Base-by-base conservation (phyloP, 768 basidiomycete species). In the Cubamyces sp. region DNA sequence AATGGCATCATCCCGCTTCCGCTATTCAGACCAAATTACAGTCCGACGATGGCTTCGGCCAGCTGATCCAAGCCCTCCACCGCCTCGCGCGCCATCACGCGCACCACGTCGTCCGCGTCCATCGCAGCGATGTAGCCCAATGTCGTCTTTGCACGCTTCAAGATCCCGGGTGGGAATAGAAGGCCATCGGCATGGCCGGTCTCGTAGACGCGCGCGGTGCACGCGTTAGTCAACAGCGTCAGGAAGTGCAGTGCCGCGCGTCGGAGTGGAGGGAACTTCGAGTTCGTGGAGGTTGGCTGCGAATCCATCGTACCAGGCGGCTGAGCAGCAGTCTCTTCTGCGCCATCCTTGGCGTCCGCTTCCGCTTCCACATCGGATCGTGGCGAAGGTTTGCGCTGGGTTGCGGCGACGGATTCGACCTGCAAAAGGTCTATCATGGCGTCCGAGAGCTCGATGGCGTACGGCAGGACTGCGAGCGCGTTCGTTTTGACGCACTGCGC, bases 171-270 rank as follows among this genome's bases (percentile, higher is more conserved):
- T 0, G 82, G 73, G 56, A 82, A 76, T 52, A 73, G 64, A 12
- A 73, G 62, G 19, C 45, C 65, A 5, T 53, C 57, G 18, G 64
- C 64, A 7, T 67, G 63, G 5, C 70, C 69, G 1, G 74, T 72
- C 18, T 86, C 82, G 61, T 89, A 84, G 12, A 80, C 69, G 9
- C 81, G 76, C n/a, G 74, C 74, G 0, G 80, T 85, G 18, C 80
- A 78, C 43, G 87, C 82, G n/a, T 82, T 81, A n/a, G 94, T 73
- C 34, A 94, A 77, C 9, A 88, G 70, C 0, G 86, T 79, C 45
- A 96, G 78, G 71, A 97, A 89, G 67, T 95, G 87, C n/a, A 97
- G 70, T 0, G 92, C 94, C 1, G 92, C 88, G 43, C 96, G 88
- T 34, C 96, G 84, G 3, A 98, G 77, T 0, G 92, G 82, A 0